Evolutionary conservation across 1,139 yeast species (phyloP), one percentile per base, ranked within the genome.

Genomic region (Sugiyamaella sp.): DNA sequence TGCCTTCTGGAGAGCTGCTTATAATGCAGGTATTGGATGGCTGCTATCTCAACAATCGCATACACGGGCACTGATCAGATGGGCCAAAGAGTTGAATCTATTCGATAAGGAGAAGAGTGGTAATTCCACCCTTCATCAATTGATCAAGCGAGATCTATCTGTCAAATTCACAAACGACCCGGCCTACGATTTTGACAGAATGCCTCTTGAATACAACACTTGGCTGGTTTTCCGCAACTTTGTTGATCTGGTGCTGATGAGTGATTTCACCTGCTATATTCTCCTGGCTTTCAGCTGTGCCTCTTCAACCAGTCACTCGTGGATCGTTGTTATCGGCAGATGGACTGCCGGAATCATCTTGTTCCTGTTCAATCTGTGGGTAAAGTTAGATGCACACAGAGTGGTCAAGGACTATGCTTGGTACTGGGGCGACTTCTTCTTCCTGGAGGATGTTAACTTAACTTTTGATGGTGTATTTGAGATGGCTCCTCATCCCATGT

Each of bases 351-450:
- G 79, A n/a, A 59, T 71, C 25, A 60, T 64, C 5, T 76, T 89
- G 61, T 80, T 87, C 55, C 61, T 85, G 46, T 88, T 89, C 74
- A 88, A 88, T 66, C 75, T 86, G 42, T 88, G 95, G 95, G 96
- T 89, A 49, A 89, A 89, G 68, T 74, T 88, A 14, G 93, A 89
- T 70, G 96, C 96, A 37, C 96, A 89, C 68, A 80, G 90, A 61
- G 91, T 89, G 21, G 91, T 89, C 54, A 88, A 89, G 67, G 96
- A 89, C 69, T 89, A 84, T 67, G 96, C 96, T 10, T 89, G 96
- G 96, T 89, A 89, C 71, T 89, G 96, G 96, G 96, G 96, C 29
- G 96, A 89, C 69, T 89, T 89, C 73, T 89, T 89, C 77, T 87
- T 86, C 71, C 78, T 91, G 57, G 86, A 88, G 67, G 89, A 88